These are phyloP conservation scores for Echinosophora koreensis DNA, from an alignment of 306 rosid species.

Conservation along the genomic window DNA sequence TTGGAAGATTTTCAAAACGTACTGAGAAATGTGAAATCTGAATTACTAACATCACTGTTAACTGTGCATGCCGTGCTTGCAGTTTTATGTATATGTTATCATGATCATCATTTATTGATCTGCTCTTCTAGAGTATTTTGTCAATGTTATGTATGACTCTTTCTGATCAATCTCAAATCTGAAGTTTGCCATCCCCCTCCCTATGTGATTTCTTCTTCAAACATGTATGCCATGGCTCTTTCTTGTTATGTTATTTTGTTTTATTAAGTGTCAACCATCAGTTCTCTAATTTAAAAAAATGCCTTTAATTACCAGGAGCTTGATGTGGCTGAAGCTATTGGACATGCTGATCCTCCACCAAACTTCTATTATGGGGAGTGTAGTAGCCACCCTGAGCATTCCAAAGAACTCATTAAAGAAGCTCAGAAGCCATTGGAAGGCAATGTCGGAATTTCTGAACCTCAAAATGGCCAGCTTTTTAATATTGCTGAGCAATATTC, in stretches of 20 bases:
- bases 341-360: constrained; percentile 45
- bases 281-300: constrained; percentile 3
- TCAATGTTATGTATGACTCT: too few relatives aligned
- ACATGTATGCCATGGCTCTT: neutral
- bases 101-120: too few relatives aligned
- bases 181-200: too few relatives aligned
- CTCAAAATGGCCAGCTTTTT: constrained; percentile 37
- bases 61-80: neutral
- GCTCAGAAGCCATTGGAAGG: constrained; percentile 50
- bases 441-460: constrained; percentile 45
- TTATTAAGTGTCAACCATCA: neutral
- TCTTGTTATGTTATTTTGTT: neutral
- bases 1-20: neutral
- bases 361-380: constrained; percentile 68
- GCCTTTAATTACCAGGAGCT: constrained; percentile 52
- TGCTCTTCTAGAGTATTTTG: too few relatives aligned
- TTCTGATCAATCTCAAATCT: neutral
- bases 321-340: constrained; percentile 43
- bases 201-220: neutral
- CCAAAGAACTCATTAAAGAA: constrained; percentile 51
- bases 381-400: constrained; percentile 60
- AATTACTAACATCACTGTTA: neutral
- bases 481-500: constrained; percentile 53
- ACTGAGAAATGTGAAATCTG: constrained; percentile 14
- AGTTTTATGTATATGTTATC: constrained; percentile 9